Evolutionary conservation across 1,284 basidiomycete genomes (phyloP).

Genomic region (Mycena citricolor): DNA sequence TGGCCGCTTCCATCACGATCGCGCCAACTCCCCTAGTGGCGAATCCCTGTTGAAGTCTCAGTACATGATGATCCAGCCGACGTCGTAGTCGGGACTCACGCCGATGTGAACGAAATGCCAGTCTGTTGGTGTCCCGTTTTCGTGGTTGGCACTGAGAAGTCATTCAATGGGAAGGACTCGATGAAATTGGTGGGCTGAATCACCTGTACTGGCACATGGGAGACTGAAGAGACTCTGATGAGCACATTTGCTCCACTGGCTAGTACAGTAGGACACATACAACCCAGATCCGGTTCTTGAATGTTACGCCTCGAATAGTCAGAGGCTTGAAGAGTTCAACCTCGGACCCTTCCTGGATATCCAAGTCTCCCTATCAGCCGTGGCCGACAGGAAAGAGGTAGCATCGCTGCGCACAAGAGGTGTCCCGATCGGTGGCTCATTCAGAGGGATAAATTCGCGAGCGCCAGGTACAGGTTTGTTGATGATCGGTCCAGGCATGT

Average conservation of each 20-base stretch:
- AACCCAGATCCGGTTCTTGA: conserved; percentile 75
- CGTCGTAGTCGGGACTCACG: conserved; percentile 35
- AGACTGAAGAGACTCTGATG: conserved; percentile 39
- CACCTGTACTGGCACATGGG: conserved; percentile 76
- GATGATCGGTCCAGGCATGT: too few species aligned
- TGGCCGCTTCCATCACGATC: conserved; percentile 69
- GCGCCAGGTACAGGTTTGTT: conserved; percentile 50
- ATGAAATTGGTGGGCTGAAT: background rate
- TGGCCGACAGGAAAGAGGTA: too few species aligned
- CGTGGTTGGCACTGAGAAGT: conserved; percentile 20
- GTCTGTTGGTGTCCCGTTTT: conserved; percentile 71
- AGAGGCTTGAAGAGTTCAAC: conserved; percentile 71
- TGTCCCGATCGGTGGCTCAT: conserved; percentile 61
- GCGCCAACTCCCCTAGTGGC: conserved; percentile 62
- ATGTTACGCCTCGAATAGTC: conserved; percentile 58
- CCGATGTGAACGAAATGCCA: conserved; percentile 81
- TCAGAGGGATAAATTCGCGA: conserved; percentile 59
- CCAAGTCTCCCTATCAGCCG: too few species aligned
- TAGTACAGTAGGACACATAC: conserved; percentile 29
- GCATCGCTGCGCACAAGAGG: too few species aligned
- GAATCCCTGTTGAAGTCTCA: conserved; percentile 40
- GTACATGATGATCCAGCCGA: background rate
- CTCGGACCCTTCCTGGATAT: conserved; percentile 40
- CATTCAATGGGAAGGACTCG: background rate
- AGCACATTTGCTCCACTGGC: background rate